Evolutionary conservation across 352 stramenopile species (phyloP).

Genomic region (Phytophthora syringae): DNA sequence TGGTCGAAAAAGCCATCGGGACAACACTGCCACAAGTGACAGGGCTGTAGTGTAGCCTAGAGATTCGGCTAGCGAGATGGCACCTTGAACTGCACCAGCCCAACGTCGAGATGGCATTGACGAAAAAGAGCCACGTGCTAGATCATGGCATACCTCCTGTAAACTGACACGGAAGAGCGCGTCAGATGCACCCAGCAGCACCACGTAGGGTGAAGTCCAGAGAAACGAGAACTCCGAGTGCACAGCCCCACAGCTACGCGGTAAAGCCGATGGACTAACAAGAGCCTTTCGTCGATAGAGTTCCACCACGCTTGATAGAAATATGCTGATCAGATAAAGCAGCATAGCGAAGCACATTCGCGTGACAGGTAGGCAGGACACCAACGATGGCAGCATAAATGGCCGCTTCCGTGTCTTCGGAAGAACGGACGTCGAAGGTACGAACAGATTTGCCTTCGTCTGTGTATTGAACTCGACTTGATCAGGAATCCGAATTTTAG

Average conservation of each 20-base stretch:
- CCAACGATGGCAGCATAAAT: conserved; percentile 15
- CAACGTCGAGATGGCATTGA: conserved; percentile 34
- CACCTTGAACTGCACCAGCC: conserved; percentile 52
- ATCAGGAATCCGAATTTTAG: not conserved
- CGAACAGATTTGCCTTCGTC: conserved; percentile 15
- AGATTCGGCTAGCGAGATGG: conserved; percentile 58
- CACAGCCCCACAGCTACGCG: conserved; percentile 28
- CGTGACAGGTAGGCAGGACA: conserved; percentile 24
- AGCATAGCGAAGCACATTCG: conserved; percentile 62
- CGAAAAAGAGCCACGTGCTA: conserved; percentile 28
- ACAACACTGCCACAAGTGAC: conserved; percentile 55
- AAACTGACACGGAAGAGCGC: conserved; percentile 70
- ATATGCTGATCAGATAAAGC: conserved; percentile 67
- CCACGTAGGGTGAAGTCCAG: conserved; percentile 63
- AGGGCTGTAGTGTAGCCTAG: conserved; percentile 64
- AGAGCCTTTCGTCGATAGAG: conserved; percentile 67
- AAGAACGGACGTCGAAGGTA: not conserved
- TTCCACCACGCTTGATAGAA: conserved; percentile 78
- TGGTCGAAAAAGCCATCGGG: conserved; percentile 63
- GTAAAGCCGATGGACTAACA: conserved; percentile 16
- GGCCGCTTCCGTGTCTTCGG: conserved; percentile 10
- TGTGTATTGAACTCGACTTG: not conserved
- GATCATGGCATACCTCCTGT: conserved; percentile 56
- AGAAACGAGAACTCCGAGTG: conserved; percentile 58
- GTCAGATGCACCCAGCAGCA: conserved; percentile 62